Evolutionary conservation across 768 basidiomycete genomes (phyloP).

Genomic region (Hericium coralloides): DNA sequence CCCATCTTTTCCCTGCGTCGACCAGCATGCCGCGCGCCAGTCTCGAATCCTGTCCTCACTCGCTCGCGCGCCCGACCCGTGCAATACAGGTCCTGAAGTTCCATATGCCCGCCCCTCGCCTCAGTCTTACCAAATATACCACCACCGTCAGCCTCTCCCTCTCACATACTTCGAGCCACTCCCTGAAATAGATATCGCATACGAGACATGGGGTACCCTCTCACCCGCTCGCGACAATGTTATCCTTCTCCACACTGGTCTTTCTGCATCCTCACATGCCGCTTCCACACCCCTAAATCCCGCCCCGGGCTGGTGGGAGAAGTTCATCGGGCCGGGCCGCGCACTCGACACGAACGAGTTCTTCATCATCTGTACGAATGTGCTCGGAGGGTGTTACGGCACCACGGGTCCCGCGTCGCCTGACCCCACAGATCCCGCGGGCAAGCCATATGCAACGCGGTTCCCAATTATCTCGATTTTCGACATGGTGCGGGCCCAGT

Average conservation of each 20-base stretch:
- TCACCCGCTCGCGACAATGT: slow-evolving; percentile 73
- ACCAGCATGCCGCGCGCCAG: slow-evolving; percentile 68
- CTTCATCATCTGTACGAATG: slow-evolving; percentile 94
- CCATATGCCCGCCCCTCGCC: slow-evolving; percentile 77
- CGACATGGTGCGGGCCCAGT: slow-evolving; percentile 96
- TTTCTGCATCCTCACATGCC: slow-evolving; percentile 94
- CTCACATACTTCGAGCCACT: slow-evolving; percentile 52
- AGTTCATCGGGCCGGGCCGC: slow-evolving; percentile 93
- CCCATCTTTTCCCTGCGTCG: slow-evolving; percentile 64
- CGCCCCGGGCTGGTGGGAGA: slow-evolving; percentile 95
- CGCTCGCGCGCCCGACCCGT: slow-evolving; percentile 12
- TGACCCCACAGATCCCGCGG: slow-evolving; percentile 47
- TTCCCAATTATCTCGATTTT: slow-evolving; percentile 92
- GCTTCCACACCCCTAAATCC: slow-evolving; percentile 72
- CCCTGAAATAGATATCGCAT: slow-evolving; percentile 77
- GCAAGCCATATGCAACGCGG: slow-evolving; percentile 72
- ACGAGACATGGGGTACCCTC: slow-evolving; percentile 96
- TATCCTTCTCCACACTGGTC: slow-evolving; percentile 91
- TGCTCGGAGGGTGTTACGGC: slow-evolving; percentile 95
- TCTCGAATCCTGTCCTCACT: slow-evolving; percentile 36
- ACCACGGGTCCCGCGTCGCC: slow-evolving; percentile 89
- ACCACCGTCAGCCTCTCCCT: slow-evolving; percentile 50
- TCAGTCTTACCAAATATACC: slow-evolving; percentile 60
- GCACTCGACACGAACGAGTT: slow-evolving; percentile 88
- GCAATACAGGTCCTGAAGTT: slow-evolving; percentile 66